Percentiles rank a stretch among this genome's conserved stretches.
phyloP scores from a whole-genome alignment of 2,329 filamentous ascomycete species.

The Akanthomyces muscarius region DNA sequence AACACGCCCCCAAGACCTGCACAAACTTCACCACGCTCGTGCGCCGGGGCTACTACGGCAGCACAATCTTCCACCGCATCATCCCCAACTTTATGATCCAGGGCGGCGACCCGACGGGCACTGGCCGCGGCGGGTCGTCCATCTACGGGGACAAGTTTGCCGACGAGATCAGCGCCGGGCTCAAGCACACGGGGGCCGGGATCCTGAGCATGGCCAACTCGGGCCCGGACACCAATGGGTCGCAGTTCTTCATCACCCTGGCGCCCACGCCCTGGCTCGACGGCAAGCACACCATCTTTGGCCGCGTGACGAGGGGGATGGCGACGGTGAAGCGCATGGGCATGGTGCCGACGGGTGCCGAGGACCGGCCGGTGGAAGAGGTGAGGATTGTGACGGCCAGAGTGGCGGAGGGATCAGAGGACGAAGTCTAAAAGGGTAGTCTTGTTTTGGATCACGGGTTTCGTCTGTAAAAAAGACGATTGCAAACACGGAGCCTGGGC shows the following conservation, averaged over 20 bases:
- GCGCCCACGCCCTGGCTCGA: constrained; percentile 95
- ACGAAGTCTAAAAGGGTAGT: neutral
- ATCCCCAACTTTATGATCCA: constrained; percentile 97
- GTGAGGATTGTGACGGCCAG: constrained; percentile 73
- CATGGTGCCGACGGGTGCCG: constrained; percentile 73
- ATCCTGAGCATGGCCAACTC: constrained; percentile 96
- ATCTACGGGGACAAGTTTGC: constrained; percentile 94
- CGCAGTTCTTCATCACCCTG: constrained; percentile 93
- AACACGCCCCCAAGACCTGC: constrained; percentile 86
- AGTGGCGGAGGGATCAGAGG: constrained; percentile 53
- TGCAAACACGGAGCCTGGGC: too few relatives aligned
- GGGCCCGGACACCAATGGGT: constrained; percentile 88
- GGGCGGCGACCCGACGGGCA: constrained; percentile 90
- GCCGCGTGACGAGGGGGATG: constrained; percentile 80
- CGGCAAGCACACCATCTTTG: constrained; percentile 96
- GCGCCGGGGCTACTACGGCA: constrained; percentile 81
- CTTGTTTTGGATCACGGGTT: too few relatives aligned
- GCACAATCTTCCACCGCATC: constrained; percentile 84
- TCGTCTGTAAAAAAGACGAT: too few relatives aligned
- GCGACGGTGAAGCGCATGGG: constrained; percentile 83
- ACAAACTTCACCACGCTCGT: constrained; percentile 81
- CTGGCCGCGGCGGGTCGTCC: constrained; percentile 79
- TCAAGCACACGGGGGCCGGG: constrained; percentile 91
- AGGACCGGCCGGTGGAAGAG: constrained; percentile 78
- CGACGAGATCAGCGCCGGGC: constrained; percentile 73